Evolutionary conservation across 176 grass and related monocot genomes (phyloP).

Genomic region (Triticum monococcum): DNA sequence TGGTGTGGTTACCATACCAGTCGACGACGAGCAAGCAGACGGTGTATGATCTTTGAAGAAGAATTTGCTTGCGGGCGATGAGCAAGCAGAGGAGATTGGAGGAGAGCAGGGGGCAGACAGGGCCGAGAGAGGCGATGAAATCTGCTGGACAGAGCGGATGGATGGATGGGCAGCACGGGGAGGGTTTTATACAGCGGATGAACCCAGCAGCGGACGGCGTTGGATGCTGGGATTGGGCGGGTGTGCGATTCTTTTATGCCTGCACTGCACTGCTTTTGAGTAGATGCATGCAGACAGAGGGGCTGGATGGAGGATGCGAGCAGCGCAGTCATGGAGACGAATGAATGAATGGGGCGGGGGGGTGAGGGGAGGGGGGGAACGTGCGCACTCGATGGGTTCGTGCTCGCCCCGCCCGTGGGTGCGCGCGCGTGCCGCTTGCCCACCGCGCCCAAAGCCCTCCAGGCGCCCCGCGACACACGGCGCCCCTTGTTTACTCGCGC

Average conservation of each 20-base stretch:
- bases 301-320: not conserved
- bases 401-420: not conserved
- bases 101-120: not conserved
- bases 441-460: conserved; percentile 7
- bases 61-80: not conserved
- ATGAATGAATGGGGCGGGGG: not conserved
- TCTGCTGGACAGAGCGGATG: not conserved
- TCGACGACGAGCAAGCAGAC: too few species aligned
- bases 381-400: conserved; percentile 38
- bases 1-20: not conserved
- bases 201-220: not conserved
- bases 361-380: too few species aligned
- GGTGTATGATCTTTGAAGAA: not conserved
- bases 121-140: not conserved
- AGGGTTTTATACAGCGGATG: not conserved
- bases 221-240: not conserved
- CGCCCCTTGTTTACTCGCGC: not conserved
- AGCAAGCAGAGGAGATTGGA: not conserved
- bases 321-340: conserved; percentile 5
- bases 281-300: not conserved
- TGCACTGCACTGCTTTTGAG: not conserved
- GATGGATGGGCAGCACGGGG: too few species aligned
- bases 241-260: not conserved
- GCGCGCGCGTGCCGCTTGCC: conserved; percentile 27
- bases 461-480: not conserved